Conservation (phyloP, 129 eudicot genomes). For the Smallanthus sonchifolius region DNA sequence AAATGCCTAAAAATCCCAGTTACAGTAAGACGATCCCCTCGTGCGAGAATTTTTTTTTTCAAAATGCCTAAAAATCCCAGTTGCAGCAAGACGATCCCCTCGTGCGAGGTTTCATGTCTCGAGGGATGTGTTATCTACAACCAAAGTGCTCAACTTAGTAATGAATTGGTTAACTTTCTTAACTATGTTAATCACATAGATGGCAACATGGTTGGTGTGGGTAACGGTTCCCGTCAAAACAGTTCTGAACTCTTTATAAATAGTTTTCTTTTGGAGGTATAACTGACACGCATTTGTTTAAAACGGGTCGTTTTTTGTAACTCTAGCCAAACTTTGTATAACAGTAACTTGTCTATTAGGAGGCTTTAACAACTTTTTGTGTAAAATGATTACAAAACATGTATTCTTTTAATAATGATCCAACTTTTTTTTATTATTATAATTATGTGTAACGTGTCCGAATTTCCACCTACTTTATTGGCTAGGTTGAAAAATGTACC, state of each 20-base stretch:
- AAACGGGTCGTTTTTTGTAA: too few relatives aligned
- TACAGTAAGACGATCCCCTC: conserved; percentile 83
- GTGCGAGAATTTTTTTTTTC: conserved; percentile 64
- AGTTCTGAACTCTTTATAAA: too few relatives aligned
- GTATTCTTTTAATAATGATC: too few relatives aligned
- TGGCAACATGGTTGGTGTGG: not conserved
- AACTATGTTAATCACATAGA: not conserved
- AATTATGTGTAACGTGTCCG: too few relatives aligned
- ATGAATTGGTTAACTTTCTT: conserved; percentile 17
- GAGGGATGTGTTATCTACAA: conserved; percentile 50
- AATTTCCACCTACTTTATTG: not conserved
- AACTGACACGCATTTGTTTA: too few relatives aligned
- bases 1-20: conserved; percentile 66
- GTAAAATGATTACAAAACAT: too few relatives aligned
- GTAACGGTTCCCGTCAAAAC: too few relatives aligned
- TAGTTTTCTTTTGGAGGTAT: too few relatives aligned
- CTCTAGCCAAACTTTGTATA: too few relatives aligned
- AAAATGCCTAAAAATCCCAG: conserved; percentile 70
- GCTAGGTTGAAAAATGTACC: conserved; percentile 35
- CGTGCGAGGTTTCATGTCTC: conserved; percentile 65
- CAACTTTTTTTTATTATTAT: too few relatives aligned
- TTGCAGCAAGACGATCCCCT: conserved; percentile 81
- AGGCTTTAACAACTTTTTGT: too few relatives aligned
- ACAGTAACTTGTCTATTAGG: too few relatives aligned
- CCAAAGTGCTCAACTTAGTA: conserved; percentile 23